A percentile compares a stretch with the other conserved stretches of the same genome.
Evolutionary conservation across 2,329 filamentous ascomycete species (phyloP).

Genomic region (Pyricularia grisea): DNA sequence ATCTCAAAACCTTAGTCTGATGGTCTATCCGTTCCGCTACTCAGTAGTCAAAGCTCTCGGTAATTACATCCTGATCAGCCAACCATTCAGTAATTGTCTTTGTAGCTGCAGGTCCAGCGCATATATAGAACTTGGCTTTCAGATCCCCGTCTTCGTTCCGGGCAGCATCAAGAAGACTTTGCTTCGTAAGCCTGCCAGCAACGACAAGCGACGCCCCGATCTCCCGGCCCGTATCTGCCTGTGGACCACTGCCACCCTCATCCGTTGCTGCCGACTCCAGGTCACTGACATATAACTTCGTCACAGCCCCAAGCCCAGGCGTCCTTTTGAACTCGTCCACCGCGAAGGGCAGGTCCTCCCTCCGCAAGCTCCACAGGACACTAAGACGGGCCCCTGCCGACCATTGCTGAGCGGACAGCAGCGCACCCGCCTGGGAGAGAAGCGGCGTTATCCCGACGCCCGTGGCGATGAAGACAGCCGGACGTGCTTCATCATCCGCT

Average conservation of each 20-base stretch:
- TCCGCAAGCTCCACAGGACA: conserved; percentile 60
- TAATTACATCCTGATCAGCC: conserved; percentile 40
- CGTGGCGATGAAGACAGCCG: conserved; percentile 57
- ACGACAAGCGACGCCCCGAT: conserved; percentile 22
- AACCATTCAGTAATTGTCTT: conserved; percentile 39
- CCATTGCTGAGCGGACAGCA: conserved; percentile 23
- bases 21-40: background rate
- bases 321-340: conserved; percentile 45
- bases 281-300: conserved; percentile 56
- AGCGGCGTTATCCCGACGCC: conserved; percentile 80
- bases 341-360: conserved; percentile 53
- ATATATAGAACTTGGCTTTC: conserved; percentile 40
- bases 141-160: conserved; percentile 21
- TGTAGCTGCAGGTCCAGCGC: conserved; percentile 33
- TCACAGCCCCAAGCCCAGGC: conserved; percentile 37
- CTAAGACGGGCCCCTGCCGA: conserved; percentile 27
- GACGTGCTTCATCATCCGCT: conserved; percentile 17
- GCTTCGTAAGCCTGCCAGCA: conserved; percentile 26
- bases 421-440: conserved; percentile 52
- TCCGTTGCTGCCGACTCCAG: conserved; percentile 22
- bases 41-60: conserved; percentile 55
- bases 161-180: conserved; percentile 28
- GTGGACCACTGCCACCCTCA: conserved; percentile 21
- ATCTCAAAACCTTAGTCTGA: background rate
- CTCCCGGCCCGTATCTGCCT: conserved; percentile 23